These are phyloP conservation scores for Elsinoe australis DNA, from an alignment of 2,329 filamentous ascomycete genomes.

Conservation along the genomic window DNA sequence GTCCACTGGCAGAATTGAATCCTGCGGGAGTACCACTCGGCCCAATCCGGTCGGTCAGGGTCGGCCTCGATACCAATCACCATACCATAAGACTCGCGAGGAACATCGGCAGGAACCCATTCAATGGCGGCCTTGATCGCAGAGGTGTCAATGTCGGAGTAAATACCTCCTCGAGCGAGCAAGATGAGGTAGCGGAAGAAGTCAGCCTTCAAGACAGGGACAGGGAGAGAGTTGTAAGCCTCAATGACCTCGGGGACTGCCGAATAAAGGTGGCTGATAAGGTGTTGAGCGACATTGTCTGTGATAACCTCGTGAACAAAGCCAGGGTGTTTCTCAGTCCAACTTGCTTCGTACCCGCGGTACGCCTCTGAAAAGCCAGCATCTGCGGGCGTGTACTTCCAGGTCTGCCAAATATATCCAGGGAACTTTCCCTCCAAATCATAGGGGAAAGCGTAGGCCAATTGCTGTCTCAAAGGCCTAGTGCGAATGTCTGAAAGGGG, in stretches of 20 bases:
- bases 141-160: conserved; percentile 75
- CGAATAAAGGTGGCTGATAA: conserved; percentile 81
- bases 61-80: conserved; percentile 95
- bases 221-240: conserved; percentile 43
- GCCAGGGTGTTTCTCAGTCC: conserved; percentile 76
- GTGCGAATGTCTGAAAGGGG: conserved; percentile 61
- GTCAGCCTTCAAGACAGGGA: conserved; percentile 53
- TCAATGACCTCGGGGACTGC: conserved; percentile 48
- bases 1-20: conserved; percentile 99
- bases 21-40: conserved; percentile 87
- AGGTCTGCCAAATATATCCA: conserved; percentile 98
- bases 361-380: conserved; percentile 66
- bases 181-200: conserved; percentile 64
- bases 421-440: conserved; percentile 83
- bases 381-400: conserved; percentile 78
- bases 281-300: conserved; percentile 73
- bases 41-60: conserved; percentile 86
- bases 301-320: conserved; percentile 97
- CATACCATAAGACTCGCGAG: conserved; percentile 70
- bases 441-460: conserved; percentile 91
- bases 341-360: conserved; percentile 77
- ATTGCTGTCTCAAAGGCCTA: conserved; percentile 67
- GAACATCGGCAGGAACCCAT: conserved; percentile 76
- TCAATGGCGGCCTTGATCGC: conserved; percentile 75
- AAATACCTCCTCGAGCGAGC: conserved; percentile 71